Evolutionary conservation across 2,329 filamentous ascomycete species (phyloP), one percentile per base, ranked within the genome.

Genomic region (Aspergillus sp.): DNA sequence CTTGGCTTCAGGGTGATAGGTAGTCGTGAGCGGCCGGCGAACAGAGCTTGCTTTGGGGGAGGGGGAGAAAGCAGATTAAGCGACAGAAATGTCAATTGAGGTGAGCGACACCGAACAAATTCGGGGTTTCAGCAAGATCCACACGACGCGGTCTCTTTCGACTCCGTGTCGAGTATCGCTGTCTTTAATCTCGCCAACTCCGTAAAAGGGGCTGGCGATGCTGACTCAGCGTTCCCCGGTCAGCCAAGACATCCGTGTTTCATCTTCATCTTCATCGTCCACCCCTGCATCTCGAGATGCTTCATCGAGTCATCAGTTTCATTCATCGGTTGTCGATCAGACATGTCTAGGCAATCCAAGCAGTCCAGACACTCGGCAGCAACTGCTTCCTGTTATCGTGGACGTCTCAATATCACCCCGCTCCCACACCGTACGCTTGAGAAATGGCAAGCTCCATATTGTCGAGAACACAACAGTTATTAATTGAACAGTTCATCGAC

Each of bases 191-290:
- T 32, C 48, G 52, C 34, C 36, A 56, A 54, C 58, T 63, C 58
- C 59, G 69, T 67, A 74, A 74, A 74, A 73, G 71, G 71, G 71
- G 71, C 64, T 72, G 59, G 11, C 43, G 64, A 61, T 71, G 55
- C 55, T 57, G 71, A 74, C 65, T 73, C 66, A 73, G 62, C 63
- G 30, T 63, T 53, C 59, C 60, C 48, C 60, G 57, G 52, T 51
- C 44, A 32, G 49, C 61, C 62, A 64, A 61, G 62, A 54, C 41
- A 36, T 53, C 44, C 50, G 22, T 54, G 62, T 65, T 65, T 65
- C 63, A 63, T 20, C 26, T 48, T 48, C 52, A 42, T 36, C 55
- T 15, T n/a, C 34, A 15, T n/a, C 4, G 4, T 36, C 34, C 15
- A 13, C 15, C 34, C 15, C 34, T 36, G 12, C 15, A 13, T 36